phyloP scores from a whole-genome alignment of 768 basidiomycete species.

The Collybia sp. region DNA sequence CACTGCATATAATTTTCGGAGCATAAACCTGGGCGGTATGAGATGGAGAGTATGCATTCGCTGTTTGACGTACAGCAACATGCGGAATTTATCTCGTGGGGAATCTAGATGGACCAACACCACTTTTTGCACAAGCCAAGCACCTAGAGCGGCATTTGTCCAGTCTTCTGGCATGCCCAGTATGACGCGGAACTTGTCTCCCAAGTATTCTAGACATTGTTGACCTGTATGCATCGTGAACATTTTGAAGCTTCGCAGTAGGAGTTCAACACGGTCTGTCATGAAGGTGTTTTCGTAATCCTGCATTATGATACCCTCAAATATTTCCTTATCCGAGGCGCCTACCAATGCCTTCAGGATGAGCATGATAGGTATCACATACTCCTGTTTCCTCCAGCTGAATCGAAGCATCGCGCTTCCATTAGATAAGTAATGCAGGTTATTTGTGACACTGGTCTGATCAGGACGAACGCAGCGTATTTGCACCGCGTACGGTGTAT shows the following conservation, averaged over 20 bases:
- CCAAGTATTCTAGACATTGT: constrained; percentile 92
- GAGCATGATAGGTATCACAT: constrained; percentile 95
- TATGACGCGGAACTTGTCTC: constrained; percentile 94
- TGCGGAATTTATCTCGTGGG: constrained; percentile 89
- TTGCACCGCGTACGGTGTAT: constrained; percentile 91
- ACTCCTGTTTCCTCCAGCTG: constrained; percentile 97
- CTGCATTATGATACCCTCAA: constrained; percentile 93
- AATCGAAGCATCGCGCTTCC: constrained; percentile 97
- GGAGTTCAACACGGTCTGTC: constrained; percentile 92
- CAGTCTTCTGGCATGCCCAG: constrained; percentile 90
- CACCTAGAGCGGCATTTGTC: constrained; percentile 77
- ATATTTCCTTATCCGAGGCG: constrained; percentile 94
- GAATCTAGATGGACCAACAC: constrained; percentile 86
- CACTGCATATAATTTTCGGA: constrained; percentile 88
- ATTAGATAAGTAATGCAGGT: constrained; percentile 95
- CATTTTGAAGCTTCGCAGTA: constrained; percentile 92
- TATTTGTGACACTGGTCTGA: constrained; percentile 91
- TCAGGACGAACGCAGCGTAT: constrained; percentile 94
- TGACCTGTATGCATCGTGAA: constrained; percentile 84
- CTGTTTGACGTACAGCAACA: constrained; percentile 71
- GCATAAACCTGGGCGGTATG: constrained; percentile 73
- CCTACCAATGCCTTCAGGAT: constrained; percentile 89
- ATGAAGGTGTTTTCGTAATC: constrained; percentile 97
- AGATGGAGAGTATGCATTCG: constrained; percentile 1
- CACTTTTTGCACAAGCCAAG: constrained; percentile 78